phyloP scores from a whole-genome alignment of 2,329 filamentous ascomycete genomes.

The Cryphonectria japonica region DNA sequence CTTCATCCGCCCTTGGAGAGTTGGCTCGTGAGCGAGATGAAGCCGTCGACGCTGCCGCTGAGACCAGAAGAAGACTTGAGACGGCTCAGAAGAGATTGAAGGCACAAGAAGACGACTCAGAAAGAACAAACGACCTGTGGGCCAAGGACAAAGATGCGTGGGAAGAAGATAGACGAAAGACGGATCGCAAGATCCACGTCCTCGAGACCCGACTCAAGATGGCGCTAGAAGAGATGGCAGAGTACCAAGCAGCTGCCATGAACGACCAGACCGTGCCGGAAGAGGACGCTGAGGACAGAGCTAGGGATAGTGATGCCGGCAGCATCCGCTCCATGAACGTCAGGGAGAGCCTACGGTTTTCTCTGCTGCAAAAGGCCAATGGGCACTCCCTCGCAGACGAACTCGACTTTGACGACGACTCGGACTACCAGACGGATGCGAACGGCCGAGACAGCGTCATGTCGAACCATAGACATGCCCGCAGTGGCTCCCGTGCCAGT shows the following conservation, averaged over 20 bases:
- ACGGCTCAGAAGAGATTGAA: slow-evolving; percentile 75
- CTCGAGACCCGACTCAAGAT: slow-evolving; percentile 83
- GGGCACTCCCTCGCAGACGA: slow-evolving; percentile 88
- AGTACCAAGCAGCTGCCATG: slow-evolving; percentile 59
- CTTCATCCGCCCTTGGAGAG: slow-evolving; percentile 81
- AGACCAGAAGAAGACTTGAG: slow-evolving; percentile 79
- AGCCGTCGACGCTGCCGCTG: slow-evolving; percentile 71
- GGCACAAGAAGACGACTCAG: slow-evolving; percentile 80
- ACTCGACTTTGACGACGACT: slow-evolving; percentile 82
- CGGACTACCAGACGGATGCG: slow-evolving; percentile 70
- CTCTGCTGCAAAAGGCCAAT: slow-evolving; percentile 66
- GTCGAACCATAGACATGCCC: slow-evolving; percentile 54
- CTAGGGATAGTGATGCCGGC: slow-evolving; percentile 69
- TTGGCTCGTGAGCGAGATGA: slow-evolving; percentile 85
- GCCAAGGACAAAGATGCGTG: slow-evolving; percentile 81
- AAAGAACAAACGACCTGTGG: slow-evolving; percentile 79
- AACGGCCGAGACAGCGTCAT: slow-evolving; percentile 68
- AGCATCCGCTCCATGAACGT: slow-evolving; percentile 77
- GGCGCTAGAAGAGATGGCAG: slow-evolving; percentile 84
- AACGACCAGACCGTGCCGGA: slow-evolving; percentile 36
- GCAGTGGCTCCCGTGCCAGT: slow-evolving; percentile 63
- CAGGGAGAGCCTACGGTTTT: slow-evolving; percentile 74
- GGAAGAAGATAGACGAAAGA: slow-evolving; percentile 79
- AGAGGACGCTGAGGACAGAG: slow-evolving; percentile 61
- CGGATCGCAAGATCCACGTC: slow-evolving; percentile 87